These are phyloP conservation scores for Tulasnella sp. DNA, from an alignment of 768 basidiomycete species.

Conservation along the genomic window DNA sequence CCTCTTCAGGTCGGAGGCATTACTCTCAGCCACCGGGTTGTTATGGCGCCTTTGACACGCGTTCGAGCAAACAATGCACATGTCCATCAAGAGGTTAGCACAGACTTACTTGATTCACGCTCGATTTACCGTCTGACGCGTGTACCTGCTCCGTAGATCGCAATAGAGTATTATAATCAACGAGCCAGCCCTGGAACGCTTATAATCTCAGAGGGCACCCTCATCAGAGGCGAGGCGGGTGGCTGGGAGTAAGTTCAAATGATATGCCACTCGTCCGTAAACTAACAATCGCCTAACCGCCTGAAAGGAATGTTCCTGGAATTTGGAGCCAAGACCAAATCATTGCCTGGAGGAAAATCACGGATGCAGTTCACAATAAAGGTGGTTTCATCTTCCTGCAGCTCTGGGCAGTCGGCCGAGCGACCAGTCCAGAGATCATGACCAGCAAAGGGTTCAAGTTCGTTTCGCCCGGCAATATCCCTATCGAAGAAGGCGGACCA, in stretches of 20 bases:
- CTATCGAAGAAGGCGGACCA: not conserved
- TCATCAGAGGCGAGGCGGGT: slow-evolving; percentile 32
- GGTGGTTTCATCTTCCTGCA: slow-evolving; percentile 27
- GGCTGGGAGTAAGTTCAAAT: not conserved
- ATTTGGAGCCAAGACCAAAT: slow-evolving; percentile 53
- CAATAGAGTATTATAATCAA: slow-evolving; percentile 11
- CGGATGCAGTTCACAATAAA: slow-evolving; percentile 27
- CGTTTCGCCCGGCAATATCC: slow-evolving; percentile 2
- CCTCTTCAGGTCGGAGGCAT: no score
- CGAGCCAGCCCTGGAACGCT: slow-evolving; percentile 39
- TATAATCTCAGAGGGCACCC: slow-evolving; percentile 45
- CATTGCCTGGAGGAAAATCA: slow-evolving; percentile 43
- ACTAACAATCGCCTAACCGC: slow-evolving; percentile 32
- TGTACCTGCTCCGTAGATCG: no score
- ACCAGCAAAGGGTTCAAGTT: slow-evolving; percentile 5
- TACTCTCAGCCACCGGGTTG: no score
- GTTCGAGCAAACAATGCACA: no score
- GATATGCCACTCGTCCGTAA: slow-evolving; percentile 12
- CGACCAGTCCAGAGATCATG: slow-evolving; percentile 5
- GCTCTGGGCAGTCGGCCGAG: slow-evolving; percentile 29
- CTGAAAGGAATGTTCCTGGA: slow-evolving; percentile 45
- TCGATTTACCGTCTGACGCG: no score
- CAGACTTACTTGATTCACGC: no score
- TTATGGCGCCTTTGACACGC: no score
- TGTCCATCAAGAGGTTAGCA: no score